Conservation (phyloP, 2,329 filamentous ascomycete species). For the Penicillium corylophilum region DNA sequence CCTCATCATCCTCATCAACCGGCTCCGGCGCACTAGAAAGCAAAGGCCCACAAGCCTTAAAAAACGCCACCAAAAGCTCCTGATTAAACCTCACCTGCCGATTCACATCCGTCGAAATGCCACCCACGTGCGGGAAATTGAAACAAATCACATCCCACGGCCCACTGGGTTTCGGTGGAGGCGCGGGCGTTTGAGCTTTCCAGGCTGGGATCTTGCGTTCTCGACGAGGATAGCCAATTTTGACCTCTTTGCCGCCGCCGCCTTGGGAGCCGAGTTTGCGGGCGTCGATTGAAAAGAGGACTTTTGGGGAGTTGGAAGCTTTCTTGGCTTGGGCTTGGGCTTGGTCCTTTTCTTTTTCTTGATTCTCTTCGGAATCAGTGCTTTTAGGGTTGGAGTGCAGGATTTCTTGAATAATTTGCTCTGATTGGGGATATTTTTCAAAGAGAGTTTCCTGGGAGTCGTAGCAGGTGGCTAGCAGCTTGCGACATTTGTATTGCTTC, state of each 20-base stretch:
- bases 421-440: constrained; percentile 72
- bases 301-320: constrained; percentile 20
- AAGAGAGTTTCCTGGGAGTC: constrained; percentile 52
- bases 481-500: constrained; percentile 41
- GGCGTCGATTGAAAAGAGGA: constrained; percentile 46
- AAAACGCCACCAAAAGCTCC: constrained; percentile 52
- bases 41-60: constrained; percentile 45
- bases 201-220: constrained; percentile 32
- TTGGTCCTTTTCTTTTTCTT: too few species aligned
- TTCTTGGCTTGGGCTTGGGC: neutral
- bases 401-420: constrained; percentile 55
- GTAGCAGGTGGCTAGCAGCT: constrained; percentile 46
- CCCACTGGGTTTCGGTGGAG: constrained; percentile 21
- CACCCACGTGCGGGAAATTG: constrained; percentile 96
- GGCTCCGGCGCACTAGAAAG: constrained; percentile 31
- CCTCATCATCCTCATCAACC: constrained; percentile 23
- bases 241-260: constrained; percentile 45
- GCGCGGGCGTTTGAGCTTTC: constrained; percentile 15
- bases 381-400: constrained; percentile 17
- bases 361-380: neutral
- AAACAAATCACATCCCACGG: constrained; percentile 79
- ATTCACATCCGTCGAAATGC: constrained; percentile 88
- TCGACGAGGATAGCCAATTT: constrained; percentile 38
- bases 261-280: constrained; percentile 39
- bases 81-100: constrained; percentile 92